Percentiles rank a stretch among this genome's conserved stretches.
Conservation (phyloP, 1,284 basidiomycete species). For the Phlebopus sp. region DNA sequence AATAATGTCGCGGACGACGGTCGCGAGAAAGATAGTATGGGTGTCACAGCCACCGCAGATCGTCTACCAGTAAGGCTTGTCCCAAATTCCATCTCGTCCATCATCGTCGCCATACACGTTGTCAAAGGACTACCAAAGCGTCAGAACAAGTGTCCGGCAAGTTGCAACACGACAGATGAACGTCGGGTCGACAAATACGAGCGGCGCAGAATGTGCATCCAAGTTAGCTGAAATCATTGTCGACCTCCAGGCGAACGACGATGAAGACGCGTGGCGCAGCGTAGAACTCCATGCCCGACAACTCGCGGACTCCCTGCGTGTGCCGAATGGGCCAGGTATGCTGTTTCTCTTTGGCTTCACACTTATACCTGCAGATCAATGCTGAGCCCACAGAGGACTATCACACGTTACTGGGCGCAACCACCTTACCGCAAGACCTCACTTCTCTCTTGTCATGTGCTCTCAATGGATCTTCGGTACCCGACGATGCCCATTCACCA, state of each 20-base stretch:
- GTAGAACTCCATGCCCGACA: constrained; percentile 51
- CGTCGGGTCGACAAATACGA: constrained; percentile 7
- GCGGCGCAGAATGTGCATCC: constrained; percentile 29
- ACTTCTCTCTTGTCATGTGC: constrained; percentile 56
- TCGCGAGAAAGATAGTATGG: no score
- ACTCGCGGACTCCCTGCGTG: constrained; percentile 61
- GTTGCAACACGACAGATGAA: constrained; percentile 21
- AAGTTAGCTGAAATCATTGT: constrained; percentile 31
- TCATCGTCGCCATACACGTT: no score
- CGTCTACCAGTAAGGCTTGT: no score
- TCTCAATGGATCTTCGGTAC: constrained; percentile 46
- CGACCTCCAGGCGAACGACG: constrained; percentile 35
- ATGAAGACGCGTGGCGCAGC: constrained; percentile 46
- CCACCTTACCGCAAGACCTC: constrained; percentile 61
- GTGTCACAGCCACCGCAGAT: no score
- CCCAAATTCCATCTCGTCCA: no score
- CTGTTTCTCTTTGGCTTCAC: neutral
- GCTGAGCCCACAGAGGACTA: constrained; percentile 51
- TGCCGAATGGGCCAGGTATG: constrained; percentile 48
- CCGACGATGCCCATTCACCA: constrained; percentile 42
- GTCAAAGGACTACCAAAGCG: no score
- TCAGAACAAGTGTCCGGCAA: no score
- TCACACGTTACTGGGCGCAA: constrained; percentile 65
- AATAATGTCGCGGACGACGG: no score
- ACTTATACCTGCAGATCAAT: constrained; percentile 12